Conservation (phyloP, 2,329 filamentous ascomycete genomes). For the Trichocomaceae sp. region DNA sequence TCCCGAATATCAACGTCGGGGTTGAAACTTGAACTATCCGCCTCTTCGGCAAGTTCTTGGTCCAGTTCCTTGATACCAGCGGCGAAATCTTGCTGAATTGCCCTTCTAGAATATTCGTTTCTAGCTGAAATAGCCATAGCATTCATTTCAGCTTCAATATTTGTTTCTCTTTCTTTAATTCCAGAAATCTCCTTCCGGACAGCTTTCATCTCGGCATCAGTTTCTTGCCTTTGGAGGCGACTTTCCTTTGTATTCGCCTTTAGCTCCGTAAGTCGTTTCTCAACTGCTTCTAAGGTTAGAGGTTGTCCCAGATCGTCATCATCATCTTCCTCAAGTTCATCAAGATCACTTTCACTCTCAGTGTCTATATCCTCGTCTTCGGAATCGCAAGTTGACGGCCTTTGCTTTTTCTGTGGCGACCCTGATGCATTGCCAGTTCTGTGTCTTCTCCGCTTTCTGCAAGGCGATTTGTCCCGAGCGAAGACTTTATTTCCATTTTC, state of each 20-base stretch:
- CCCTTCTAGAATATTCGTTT: constrained; percentile 50
- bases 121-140: constrained; percentile 46
- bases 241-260: constrained; percentile 14
- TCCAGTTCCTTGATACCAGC: constrained; percentile 48
- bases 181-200: constrained; percentile 16
- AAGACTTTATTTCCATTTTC: constrained; percentile 40
- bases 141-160: constrained; percentile 28
- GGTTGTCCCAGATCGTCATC: constrained; percentile 2
- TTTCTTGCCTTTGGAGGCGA: constrained; percentile 46
- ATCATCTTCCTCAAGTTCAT: neutral
- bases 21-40: constrained; percentile 51
- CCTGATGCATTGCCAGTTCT: constrained; percentile 40
- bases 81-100: constrained; percentile 55
- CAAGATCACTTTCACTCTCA: constrained; percentile 7
- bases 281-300: constrained; percentile 5
- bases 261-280: constrained; percentile 13
- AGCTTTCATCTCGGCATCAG: constrained; percentile 27
- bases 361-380: neutral
- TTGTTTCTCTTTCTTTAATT: constrained; percentile 24
- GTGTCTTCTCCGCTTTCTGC: constrained; percentile 15
- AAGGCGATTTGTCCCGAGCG: constrained; percentile 5
- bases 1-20: constrained; percentile 50
- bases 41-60: constrained; percentile 47
- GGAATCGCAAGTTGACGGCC: neutral
- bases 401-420: constrained; percentile 8